Evolutionary conservation across 73 alveolate species (phyloP).

Genomic region (Tetrahymena elliotti): DNA sequence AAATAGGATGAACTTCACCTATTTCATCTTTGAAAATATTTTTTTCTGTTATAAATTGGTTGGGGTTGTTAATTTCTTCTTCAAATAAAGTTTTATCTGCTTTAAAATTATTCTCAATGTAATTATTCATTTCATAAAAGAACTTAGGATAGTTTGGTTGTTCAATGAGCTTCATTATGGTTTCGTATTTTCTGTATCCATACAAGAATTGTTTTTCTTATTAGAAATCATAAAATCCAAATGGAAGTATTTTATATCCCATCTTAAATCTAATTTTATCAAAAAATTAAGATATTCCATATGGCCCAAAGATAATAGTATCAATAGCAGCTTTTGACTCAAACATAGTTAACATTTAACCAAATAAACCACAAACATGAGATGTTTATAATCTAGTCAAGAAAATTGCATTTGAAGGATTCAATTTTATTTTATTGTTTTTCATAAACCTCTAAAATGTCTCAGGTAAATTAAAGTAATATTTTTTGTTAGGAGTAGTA

Average conservation of each 20-base stretch:
- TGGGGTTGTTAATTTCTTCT: background rate
- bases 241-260: background rate
- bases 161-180: background rate
- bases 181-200: background rate
- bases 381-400: background rate
- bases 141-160: background rate
- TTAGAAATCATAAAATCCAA: background rate
- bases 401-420: background rate
- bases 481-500: background rate
- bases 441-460: background rate
- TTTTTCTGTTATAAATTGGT: background rate
- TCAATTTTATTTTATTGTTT: background rate
- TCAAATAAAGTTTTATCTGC: background rate
- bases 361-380: background rate
- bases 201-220: background rate
- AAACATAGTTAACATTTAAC: background rate
- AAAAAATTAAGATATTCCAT: background rate
- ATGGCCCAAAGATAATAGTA: background rate
- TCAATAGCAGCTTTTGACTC: background rate
- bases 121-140: background rate
- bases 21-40: background rate
- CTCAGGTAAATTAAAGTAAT: background rate
- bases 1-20: background rate
- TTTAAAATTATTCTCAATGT: background rate
- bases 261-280: background rate